Evolutionary conservation across 208 protist species (phyloP).

Genomic region (Trypanosoma cruzi): DNA sequence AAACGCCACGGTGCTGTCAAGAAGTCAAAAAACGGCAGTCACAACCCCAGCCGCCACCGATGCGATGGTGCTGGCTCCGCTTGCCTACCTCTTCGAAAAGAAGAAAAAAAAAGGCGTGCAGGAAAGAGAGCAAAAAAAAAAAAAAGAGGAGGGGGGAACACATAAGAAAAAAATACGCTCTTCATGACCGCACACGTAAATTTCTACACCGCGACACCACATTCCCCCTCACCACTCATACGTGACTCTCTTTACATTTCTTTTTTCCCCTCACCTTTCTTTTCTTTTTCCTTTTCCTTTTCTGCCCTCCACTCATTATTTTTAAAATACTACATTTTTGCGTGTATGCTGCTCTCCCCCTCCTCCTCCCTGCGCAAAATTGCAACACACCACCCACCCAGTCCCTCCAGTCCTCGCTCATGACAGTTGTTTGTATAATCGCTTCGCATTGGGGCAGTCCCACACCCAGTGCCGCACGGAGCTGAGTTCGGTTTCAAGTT

Average conservation of each 20-base stretch:
- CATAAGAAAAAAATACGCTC: not conserved
- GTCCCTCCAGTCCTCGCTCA: constrained; percentile 2
- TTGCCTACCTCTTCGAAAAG: not conserved
- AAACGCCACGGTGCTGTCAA: not conserved
- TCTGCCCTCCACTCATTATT: not conserved
- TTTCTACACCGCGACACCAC: not conserved
- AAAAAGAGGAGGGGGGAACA: not conserved
- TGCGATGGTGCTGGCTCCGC: not conserved
- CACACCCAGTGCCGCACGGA: constrained; percentile 91
- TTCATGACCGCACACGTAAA: not conserved
- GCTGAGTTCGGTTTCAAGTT: constrained; percentile 77
- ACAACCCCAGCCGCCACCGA: not conserved
- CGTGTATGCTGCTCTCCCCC: not conserved
- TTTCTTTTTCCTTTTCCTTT: not conserved
- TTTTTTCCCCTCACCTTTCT: not conserved
- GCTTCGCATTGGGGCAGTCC: constrained; percentile 91
- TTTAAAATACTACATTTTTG: not conserved
- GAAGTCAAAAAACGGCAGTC: not conserved
- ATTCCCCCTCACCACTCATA: not conserved
- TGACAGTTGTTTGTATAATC: constrained; percentile 60
- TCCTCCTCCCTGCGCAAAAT: not conserved
- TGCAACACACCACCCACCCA: not conserved
- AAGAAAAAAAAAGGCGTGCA: constrained; percentile 11
- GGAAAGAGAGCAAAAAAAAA: constrained; percentile 12
- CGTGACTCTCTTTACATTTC: not conserved